Percentiles rank a stretch among this genome's conserved stretches.
phyloP scores from a whole-genome alignment of 495 filamentous ascomycete genomes.

The Daldinia grandis region DNA sequence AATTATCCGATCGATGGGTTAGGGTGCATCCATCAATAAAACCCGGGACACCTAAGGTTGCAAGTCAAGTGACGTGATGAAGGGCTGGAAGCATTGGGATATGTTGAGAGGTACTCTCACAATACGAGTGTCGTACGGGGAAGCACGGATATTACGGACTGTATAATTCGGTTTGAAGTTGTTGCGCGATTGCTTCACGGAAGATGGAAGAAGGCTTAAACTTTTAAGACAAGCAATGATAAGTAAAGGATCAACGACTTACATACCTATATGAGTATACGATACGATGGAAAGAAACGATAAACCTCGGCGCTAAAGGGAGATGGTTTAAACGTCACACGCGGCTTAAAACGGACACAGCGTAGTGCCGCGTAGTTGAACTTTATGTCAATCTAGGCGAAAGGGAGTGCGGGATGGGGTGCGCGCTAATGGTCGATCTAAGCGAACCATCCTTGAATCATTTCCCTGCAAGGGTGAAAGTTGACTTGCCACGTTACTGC shows the following conservation, averaged over 20 bases:
- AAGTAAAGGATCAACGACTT: not conserved
- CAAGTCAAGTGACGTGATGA: conserved; percentile 12
- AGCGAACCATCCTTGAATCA: conserved; percentile 30
- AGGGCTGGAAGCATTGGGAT: not conserved
- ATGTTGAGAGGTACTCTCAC: not conserved
- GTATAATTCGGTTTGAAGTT: not conserved
- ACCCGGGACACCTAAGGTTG: not conserved
- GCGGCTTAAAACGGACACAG: conserved; percentile 29
- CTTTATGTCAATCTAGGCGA: conserved; percentile 1
- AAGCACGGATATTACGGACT: conserved; percentile 5
- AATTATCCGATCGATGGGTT: conserved; percentile 31
- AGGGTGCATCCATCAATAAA: conserved; percentile 9
- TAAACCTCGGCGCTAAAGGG: conserved; percentile 12
- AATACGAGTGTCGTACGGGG: conserved; percentile 35
- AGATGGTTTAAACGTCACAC: conserved; percentile 31
- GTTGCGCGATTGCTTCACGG: not conserved
- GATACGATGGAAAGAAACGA: not conserved
- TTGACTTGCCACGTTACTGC: conserved; percentile 31
- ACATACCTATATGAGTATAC: not conserved
- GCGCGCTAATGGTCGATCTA: conserved; percentile 30
- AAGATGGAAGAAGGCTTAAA: not conserved
- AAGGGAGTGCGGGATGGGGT: conserved; percentile 9
- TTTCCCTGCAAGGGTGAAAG: conserved; percentile 20
- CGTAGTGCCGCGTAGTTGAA: not conserved
- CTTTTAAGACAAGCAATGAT: not conserved